phyloP scores from a whole-genome alignment of 352 stramenopile species.

The Phytopythium chamaehyphon region DNA sequence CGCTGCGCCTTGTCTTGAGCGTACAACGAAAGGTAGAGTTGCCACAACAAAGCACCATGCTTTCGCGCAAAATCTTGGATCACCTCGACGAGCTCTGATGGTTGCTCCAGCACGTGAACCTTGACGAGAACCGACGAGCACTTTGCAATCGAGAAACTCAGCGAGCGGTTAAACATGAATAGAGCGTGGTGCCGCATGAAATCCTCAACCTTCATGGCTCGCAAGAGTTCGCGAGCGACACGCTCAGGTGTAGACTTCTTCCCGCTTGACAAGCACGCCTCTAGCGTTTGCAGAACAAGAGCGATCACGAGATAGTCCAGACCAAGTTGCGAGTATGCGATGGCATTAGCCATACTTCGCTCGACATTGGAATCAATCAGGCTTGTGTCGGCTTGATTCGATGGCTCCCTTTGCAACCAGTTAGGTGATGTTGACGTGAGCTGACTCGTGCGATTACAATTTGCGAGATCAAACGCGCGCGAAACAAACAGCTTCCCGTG shows the following conservation, averaged over 20 bases:
- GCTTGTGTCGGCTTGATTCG: constrained; percentile 9
- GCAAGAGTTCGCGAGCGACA: constrained; percentile 66
- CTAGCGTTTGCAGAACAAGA: constrained; percentile 74
- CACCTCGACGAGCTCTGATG: constrained; percentile 79
- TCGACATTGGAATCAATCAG: constrained; percentile 45
- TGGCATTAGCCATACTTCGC: constrained; percentile 70
- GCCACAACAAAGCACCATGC: constrained; percentile 78
- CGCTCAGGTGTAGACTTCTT: constrained; percentile 83
- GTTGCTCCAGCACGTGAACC: constrained; percentile 82
- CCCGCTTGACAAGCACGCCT: constrained; percentile 81
- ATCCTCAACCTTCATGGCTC: constrained; percentile 81
- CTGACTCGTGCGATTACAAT: constrained; percentile 45
- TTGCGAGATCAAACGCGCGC: constrained; percentile 74
- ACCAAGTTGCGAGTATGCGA: constrained; percentile 77
- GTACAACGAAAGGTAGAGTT: constrained; percentile 79
- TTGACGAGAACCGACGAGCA: constrained; percentile 86
- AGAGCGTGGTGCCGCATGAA: constrained; percentile 84
- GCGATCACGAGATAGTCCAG: constrained; percentile 79
- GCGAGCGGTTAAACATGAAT: constrained; percentile 82
- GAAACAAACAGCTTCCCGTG: constrained; percentile 79
- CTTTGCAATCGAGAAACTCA: constrained; percentile 84
- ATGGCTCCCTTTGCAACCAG: constrained; percentile 13
- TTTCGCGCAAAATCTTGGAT: constrained; percentile 87
- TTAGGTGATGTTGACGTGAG: constrained; percentile 10
- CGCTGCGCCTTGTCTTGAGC: constrained; percentile 81